phyloP scores from a whole-genome alignment of 2,329 filamentous ascomycete genomes.

The Septoria petroselini region DNA sequence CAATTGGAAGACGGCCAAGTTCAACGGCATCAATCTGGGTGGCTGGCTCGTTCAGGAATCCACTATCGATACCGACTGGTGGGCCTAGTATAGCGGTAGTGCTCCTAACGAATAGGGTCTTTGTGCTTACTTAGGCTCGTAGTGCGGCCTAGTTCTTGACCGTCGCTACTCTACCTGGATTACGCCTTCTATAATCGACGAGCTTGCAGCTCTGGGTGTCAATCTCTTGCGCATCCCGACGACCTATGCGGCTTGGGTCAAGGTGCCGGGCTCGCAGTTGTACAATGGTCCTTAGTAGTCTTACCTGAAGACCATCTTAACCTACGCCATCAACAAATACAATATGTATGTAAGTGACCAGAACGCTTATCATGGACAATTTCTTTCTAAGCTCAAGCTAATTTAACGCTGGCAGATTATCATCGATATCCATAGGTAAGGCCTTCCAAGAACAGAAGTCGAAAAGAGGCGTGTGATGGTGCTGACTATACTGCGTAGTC shows the following conservation, averaged over 20 bases:
- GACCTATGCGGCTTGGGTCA: conserved; percentile 40
- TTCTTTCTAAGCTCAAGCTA: no score
- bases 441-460: no score
- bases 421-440: conserved; percentile 37
- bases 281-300: conserved; percentile 37
- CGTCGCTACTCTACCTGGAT: conserved; percentile 20
- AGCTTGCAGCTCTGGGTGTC: conserved; percentile 34
- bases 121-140: conserved; percentile 35
- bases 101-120: conserved; percentile 38
- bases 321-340: conserved; percentile 39
- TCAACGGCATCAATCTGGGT: conserved; percentile 7
- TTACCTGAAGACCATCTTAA: conserved; percentile 34
- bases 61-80: not conserved
- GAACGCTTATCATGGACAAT: no score
- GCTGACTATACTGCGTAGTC: no score
- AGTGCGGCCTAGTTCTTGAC: conserved; percentile 16
- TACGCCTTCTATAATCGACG: conserved; percentile 37
- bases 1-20: conserved; percentile 10
- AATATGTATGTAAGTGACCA: no score
- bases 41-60: not conserved
- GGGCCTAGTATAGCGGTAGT: not conserved
- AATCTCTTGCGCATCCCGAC: conserved; percentile 39
- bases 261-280: conserved; percentile 36
- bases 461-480: no score
- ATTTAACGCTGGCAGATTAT: no score